Evolutionary conservation across 2,329 filamentous ascomycete genomes (phyloP), one percentile per base, ranked within the genome.

Genomic region (Penicillium griseofulvum): DNA sequence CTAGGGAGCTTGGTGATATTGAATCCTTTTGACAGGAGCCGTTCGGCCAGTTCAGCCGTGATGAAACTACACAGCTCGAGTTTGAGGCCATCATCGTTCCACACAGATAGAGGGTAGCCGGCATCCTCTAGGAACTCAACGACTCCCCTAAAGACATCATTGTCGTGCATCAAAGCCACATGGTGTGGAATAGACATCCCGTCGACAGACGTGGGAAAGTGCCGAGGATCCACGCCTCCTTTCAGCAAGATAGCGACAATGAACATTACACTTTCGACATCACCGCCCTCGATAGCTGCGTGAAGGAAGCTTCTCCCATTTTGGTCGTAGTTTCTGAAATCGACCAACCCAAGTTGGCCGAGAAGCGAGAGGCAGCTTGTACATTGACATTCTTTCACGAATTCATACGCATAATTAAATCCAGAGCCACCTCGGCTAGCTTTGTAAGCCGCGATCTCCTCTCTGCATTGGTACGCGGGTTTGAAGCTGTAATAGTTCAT

Each of bases 31-130:
- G 39, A 52, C 26, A 52, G 26, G 29, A 52, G 41, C 33, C 33
- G 42, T 26, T 45, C 49, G n/a, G 49, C 49, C 19, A 44, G 37
- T 4, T 45, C 39, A 9, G 39, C 31, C 5, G 29, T 36, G 24
- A 45, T 22, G 22, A 52, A 52, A 41, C 49, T 52, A 33, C 41
- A 52, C 17, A 45, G n/a, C 19, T 52, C 39, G 3, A 45, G 39
- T 24, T 52, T 52, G 19, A 52, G 49, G 10, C 49, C 49, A 12
- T 52, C 49, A 28, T 52, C 49, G 11, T 52, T 52, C 49, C 49
- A 52, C n/a, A 45, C 39, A 28, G 22, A 37, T 7, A 52, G 6
- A 22, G 49, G 39, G 14, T 45, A 52, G 3, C 39, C 49, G 7
- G 39, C 17, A 9, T 26, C 17, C 9, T 29, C 11, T 19, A 52